Evolutionary conservation across 1,139 yeast species (phyloP).

Genomic region (Magnusiomyces paraingens): DNA sequence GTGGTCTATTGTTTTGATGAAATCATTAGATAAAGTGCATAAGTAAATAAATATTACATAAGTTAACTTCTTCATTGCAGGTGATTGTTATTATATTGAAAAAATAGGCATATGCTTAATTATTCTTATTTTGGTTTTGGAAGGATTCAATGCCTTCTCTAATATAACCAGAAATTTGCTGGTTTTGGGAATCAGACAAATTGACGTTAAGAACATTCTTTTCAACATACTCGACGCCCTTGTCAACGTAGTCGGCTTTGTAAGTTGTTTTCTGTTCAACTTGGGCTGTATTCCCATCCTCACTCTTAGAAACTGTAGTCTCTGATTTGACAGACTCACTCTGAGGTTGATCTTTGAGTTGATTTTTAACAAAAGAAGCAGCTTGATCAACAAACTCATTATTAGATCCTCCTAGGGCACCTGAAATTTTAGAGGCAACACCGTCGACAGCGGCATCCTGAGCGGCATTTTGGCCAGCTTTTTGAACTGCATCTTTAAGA

Average conservation of each 20-base stretch:
- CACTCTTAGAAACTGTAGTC: background rate
- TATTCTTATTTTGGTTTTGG: background rate
- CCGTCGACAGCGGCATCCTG: background rate
- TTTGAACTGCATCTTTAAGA: slow-evolving; percentile 1
- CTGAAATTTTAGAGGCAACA: background rate
- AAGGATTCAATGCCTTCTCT: slow-evolving; percentile 5
- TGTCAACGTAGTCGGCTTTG: slow-evolving; percentile 22
- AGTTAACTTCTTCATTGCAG: too few relatives aligned
- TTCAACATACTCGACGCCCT: slow-evolving; percentile 27
- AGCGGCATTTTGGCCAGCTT: background rate
- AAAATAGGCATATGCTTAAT: too few relatives aligned
- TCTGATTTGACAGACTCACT: background rate
- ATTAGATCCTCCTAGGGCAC: background rate
- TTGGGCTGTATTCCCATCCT: background rate
- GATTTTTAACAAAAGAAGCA: background rate
- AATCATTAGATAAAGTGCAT: background rate
- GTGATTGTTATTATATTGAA: too few relatives aligned
- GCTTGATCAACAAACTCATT: background rate
- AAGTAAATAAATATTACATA: background rate
- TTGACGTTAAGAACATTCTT: slow-evolving; percentile 21
- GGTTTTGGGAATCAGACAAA: slow-evolving; percentile 20
- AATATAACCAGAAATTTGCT: slow-evolving; percentile 20
- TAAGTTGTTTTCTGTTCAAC: slow-evolving; percentile 6
- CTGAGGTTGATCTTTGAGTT: background rate
- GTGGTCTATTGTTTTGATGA: too few relatives aligned